These are phyloP conservation scores for Candida incommunis DNA, from an alignment of 805 yeast species.

Conservation along the genomic window DNA sequence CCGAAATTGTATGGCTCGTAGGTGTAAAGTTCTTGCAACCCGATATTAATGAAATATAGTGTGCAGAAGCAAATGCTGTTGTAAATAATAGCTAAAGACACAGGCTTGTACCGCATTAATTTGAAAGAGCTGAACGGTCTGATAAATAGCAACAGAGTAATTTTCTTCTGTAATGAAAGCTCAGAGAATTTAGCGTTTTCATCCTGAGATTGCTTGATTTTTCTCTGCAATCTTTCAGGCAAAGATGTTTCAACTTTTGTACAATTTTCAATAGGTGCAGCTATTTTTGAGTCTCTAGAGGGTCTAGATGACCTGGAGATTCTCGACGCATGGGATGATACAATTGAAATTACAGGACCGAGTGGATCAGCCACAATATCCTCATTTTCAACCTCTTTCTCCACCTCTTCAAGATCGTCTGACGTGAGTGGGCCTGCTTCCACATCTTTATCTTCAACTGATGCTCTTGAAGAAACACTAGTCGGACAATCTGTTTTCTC, in stretches of 20 bases:
- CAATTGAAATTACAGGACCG: background rate
- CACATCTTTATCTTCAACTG: background rate
- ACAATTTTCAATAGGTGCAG: background rate
- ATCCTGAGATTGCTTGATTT: background rate
- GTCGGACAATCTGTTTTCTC: too few species aligned
- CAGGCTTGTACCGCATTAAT: slow-evolving; percentile 61
- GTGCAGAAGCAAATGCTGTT: slow-evolving; percentile 61
- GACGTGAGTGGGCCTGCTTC: background rate
- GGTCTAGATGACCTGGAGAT: too few species aligned
- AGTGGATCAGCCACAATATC: background rate
- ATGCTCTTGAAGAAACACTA: background rate
- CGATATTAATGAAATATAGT: slow-evolving; percentile 60
- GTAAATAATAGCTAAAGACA: slow-evolving; percentile 45
- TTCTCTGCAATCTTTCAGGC: background rate
- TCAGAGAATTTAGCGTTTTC: background rate
- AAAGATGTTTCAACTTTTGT: background rate
- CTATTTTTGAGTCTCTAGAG: background rate
- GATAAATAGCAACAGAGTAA: slow-evolving; percentile 22
- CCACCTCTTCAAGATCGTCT: background rate
- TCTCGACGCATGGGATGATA: background rate
- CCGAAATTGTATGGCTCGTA: slow-evolving; percentile 56
- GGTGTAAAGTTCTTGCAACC: slow-evolving; percentile 50
- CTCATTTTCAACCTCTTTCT: background rate
- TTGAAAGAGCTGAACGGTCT: slow-evolving; percentile 47
- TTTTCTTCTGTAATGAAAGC: slow-evolving; percentile 4